Evolutionary conservation across 176 grass and related monocot genomes (phyloP).

Genomic region (Zea luxurians): DNA sequence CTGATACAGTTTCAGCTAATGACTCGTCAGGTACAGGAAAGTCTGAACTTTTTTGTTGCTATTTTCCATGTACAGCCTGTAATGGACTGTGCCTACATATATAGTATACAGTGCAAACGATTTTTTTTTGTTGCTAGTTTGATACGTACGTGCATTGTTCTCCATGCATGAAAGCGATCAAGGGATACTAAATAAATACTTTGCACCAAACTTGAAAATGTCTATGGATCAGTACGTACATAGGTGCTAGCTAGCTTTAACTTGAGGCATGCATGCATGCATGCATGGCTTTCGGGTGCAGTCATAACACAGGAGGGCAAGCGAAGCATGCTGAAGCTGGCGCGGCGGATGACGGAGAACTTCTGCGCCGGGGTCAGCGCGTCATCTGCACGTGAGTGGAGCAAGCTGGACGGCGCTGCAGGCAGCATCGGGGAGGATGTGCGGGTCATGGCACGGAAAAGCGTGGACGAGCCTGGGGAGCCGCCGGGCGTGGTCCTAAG

Average conservation of each 20-base stretch:
- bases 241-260: background rate
- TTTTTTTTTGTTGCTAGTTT: no score
- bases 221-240: background rate
- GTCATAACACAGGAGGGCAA: slow-evolving; percentile 64
- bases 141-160: no score
- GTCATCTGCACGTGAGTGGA: slow-evolving; percentile 75
- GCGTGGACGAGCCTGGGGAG: slow-evolving; percentile 74
- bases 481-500: slow-evolving; percentile 79
- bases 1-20: slow-evolving; percentile 48
- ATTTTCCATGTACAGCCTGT: slow-evolving; percentile 31
- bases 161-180: no score
- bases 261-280: background rate
- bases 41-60: slow-evolving; percentile 26
- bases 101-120: background rate
- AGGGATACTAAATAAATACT: background rate
- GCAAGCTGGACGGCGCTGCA: slow-evolving; percentile 52
- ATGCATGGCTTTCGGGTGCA: slow-evolving; percentile 13
- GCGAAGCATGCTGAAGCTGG: slow-evolving; percentile 90
- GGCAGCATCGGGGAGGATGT: slow-evolving; percentile 61
- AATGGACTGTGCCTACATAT: background rate
- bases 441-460: slow-evolving; percentile 71
- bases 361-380: slow-evolving; percentile 76
- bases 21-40: slow-evolving; percentile 48
- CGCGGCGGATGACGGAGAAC: slow-evolving; percentile 74
- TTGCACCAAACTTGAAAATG: background rate